These are phyloP conservation scores for Tetrahymena elliotti DNA, from an alignment of 73 alveolate genomes.

Conservation along the genomic window DNA sequence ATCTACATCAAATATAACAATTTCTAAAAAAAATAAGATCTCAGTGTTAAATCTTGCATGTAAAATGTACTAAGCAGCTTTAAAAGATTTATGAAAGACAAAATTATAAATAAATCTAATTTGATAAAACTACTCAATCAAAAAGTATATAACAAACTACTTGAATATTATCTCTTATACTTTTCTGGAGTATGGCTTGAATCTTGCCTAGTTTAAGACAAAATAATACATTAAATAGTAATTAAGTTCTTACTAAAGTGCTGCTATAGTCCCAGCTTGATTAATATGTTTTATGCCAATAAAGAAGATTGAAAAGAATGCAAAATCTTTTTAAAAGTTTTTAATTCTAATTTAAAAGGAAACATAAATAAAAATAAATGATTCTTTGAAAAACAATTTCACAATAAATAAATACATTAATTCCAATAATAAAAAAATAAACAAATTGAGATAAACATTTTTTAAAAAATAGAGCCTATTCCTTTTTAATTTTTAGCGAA, in stretches of 20 bases:
- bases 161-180: not conserved
- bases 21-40: not conserved
- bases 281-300: not conserved
- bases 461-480: no score
- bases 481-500: no score
- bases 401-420: no score
- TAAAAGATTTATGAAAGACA: not conserved
- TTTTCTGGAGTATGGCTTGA: not conserved
- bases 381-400: no score
- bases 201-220: not conserved
- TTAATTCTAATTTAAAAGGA: no score
- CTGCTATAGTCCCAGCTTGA: not conserved
- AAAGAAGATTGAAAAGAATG: not conserved
- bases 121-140: not conserved
- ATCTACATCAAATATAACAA: not conserved
- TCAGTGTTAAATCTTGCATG: not conserved
- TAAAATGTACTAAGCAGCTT: not conserved
- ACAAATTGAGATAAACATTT: no score
- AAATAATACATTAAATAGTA: not conserved
- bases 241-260: not conserved
- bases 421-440: no score
- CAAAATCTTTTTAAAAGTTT: no score
- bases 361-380: no score
- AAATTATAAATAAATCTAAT: not conserved
- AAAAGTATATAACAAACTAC: not conserved